Evolutionary conservation across 352 stramenopile genomes (phyloP), one percentile per base, ranked within the genome.

Genomic region (Phytophthora pinifolia): DNA sequence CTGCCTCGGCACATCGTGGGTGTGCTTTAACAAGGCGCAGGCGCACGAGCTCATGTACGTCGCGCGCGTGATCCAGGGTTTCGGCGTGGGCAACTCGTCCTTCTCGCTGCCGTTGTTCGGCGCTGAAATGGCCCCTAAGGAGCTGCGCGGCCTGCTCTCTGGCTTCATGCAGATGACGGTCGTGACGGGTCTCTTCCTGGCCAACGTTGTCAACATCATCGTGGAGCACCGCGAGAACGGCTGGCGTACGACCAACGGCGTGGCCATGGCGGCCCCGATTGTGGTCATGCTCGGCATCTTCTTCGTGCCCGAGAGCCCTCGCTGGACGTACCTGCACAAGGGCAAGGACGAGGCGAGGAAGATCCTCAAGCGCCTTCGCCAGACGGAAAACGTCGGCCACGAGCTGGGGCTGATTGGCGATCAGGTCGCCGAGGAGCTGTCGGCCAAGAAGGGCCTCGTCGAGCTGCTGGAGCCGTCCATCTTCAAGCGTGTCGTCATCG

Each of bases 251-350:
- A 75, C 65, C 38, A 78, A 78, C 22, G 65, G 48, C 15, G 43
- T 78, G 8, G 53, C 69, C 2, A 70, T 76, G 54, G 45, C 44
- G 0, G 36, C 64, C 17, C 65, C 69, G n/a, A 1, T 78, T 0
- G 42, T 81, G 9, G 70, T 81, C 1, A 59, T 81, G 39, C 17
- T 48, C 10, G 65, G 70, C 29, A 62, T 86, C 43, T 74, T 53
- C 14, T 71, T 67, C 79, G 20, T 25, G 20, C 76, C 76, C 0
- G 75, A 86, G 43, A 72, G 57, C 15, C 76, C 76, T 42, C 73
- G 76, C 10, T 86, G 67, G 67, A 63, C 70, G 12, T 75, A 83
- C 60, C 17, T 65, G 54, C 49, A 79, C 37, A 79, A 73, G 35
- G 68, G 73, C 39, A 70, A 74, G 14, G 71, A 82, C 1, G 49